Conservation (phyloP, 2,329 filamentous ascomycete species). For the Alternaria angustiovoidea region DNA sequence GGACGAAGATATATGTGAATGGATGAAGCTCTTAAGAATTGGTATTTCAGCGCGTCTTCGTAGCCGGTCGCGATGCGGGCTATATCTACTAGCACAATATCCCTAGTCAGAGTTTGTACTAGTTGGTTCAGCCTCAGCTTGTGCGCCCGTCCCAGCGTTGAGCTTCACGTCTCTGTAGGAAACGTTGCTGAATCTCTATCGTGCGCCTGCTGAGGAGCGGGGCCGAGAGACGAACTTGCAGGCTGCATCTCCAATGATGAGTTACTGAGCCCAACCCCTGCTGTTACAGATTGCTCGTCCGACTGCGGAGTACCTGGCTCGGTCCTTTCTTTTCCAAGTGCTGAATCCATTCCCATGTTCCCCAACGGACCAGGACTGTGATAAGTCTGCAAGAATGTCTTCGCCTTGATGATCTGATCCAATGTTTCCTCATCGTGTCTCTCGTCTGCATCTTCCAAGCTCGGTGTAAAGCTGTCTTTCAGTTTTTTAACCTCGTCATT, state of each 20-base stretch:
- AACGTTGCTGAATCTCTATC: not conserved
- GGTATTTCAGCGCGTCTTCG: not conserved
- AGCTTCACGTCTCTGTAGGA: not conserved
- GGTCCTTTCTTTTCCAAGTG: not conserved
- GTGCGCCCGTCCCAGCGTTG: not conserved
- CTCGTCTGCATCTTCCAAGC: not conserved
- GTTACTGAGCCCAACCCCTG: not conserved
- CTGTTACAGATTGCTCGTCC: not conserved
- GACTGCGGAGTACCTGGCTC: not conserved
- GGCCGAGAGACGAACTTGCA: not conserved
- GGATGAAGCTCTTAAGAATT: not conserved
- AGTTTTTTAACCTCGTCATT: not conserved
- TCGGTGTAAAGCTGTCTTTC: not conserved
- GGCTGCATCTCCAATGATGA: no score
- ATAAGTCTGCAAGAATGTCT: not conserved
- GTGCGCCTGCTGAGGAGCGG: not conserved
- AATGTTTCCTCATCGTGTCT: not conserved
- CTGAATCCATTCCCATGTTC: not conserved
- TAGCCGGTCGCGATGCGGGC: not conserved
- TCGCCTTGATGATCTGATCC: constrained; percentile 1
- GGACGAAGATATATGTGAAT: not conserved
- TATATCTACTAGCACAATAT: not conserved
- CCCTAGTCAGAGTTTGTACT: not conserved
- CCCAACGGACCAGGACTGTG: not conserved
- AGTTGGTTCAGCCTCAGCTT: not conserved